These are phyloP conservation scores for Trypanosoma caninum DNA, from an alignment of 208 protist genomes.

Conservation along the genomic window DNA sequence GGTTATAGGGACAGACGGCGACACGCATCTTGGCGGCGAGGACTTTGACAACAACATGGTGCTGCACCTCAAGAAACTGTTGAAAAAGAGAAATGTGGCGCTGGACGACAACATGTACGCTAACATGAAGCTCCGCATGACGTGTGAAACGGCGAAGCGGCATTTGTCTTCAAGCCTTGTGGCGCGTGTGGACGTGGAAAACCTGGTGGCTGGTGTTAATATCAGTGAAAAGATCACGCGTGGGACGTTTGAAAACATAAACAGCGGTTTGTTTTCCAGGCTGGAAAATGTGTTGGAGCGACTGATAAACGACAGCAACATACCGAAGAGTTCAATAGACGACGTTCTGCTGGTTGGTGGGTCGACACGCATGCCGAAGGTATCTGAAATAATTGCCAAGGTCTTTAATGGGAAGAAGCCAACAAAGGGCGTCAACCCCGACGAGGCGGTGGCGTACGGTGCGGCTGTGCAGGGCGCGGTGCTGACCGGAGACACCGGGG, in stretches of 20 bases:
- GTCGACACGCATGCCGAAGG: slow-evolving; percentile 98
- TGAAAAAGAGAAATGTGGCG: slow-evolving; percentile 87
- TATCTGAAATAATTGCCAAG: slow-evolving; percentile 94
- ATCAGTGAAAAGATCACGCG: slow-evolving; percentile 74
- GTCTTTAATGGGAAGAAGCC: slow-evolving; percentile 95
- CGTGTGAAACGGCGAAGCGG: slow-evolving; percentile 63
- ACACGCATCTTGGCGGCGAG: slow-evolving; percentile 98
- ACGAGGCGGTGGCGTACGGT: slow-evolving; percentile 93
- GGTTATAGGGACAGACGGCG: slow-evolving; percentile 97
- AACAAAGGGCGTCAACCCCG: slow-evolving; percentile 92
- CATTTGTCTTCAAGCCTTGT: slow-evolving; percentile 79
- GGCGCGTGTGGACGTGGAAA: slow-evolving; percentile 4
- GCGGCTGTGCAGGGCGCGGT: slow-evolving; percentile 96
- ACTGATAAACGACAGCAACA: slow-evolving; percentile 88
- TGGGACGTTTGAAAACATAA: slow-evolving; percentile 98
- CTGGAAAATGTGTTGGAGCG: slow-evolving; percentile 75
- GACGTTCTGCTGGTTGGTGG: slow-evolving; percentile 97
- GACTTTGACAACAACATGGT: slow-evolving; percentile 92
- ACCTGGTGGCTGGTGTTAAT: slow-evolving; percentile 81
- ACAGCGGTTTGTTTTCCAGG: slow-evolving; percentile 79
- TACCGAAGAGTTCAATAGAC: slow-evolving; percentile 86
- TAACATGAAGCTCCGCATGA: slow-evolving; percentile 71
- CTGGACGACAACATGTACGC: slow-evolving; percentile 56
- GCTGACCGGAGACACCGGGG: slow-evolving; percentile 68
- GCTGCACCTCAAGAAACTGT: slow-evolving; percentile 95